Evolutionary conservation across 2,329 filamentous ascomycete species (phyloP), one percentile per base, ranked within the genome.

Genomic region (Ophiostoma montium): DNA sequence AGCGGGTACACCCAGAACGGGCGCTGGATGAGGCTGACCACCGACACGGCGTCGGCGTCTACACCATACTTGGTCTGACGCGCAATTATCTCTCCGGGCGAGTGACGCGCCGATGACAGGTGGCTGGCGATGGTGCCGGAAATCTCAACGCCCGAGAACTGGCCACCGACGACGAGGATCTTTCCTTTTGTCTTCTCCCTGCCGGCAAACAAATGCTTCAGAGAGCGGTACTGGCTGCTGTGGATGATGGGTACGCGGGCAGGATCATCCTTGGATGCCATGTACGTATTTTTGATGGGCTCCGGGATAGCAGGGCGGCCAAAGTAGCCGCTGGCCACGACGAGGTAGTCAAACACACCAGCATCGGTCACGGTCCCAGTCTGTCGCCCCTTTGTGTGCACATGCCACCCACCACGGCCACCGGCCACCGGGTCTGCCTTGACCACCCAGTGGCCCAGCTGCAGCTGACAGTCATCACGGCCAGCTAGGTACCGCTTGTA

Each of bases 81-180:
- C 5, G 77, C 62, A 0, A 57, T 2, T n/a, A 32, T 68, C 5
- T 41, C 23, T 10, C 36, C 48, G 0, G 79, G 74, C 0, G 75
- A 72, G 59, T 82, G 68, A 12, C 64, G 62, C 3, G 74, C 72
- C 6, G 78, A 78, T 0, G 85, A 89, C 1, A 90, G 62, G 53
- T 88, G 78, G 5, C 78, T 70, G 11, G 84, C 84, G 46, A 89
- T 75, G 2, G 80, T 79, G 10, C 78, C 80, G 0, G 85, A 82
- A 45, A 82, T 82, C 65, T 94, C 86, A 5, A 84, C 76, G 0
- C 85, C 86, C 2, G 85, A 90, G 74, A 92, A 88, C 57, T 88
- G 84, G 0, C 85, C 86, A 1, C 86, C 86, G 1, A 88, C 76
- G 0, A 94, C 70, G 1, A 87, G 69, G 15, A 92, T 78, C 58